These are phyloP conservation scores for Bryoerythrophyllum caledonicum DNA, from an alignment of 225 moss, liverwort and hornwort species.

Conservation along the genomic window DNA sequence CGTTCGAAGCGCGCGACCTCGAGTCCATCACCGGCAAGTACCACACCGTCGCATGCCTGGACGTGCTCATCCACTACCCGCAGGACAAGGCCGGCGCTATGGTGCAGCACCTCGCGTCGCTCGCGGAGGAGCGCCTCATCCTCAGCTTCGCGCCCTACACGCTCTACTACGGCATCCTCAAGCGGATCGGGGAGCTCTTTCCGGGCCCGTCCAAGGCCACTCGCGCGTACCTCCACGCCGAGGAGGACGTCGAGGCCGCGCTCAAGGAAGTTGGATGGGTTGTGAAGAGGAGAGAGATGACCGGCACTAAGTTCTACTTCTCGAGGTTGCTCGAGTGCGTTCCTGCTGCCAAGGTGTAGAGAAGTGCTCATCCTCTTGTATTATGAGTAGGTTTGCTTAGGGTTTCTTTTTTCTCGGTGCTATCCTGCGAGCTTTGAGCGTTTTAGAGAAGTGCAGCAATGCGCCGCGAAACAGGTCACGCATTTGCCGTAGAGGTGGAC, in stretches of 20 bases:
- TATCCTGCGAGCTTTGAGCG: too few relatives aligned
- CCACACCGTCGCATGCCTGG: conserved; percentile 86
- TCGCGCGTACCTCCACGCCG: conserved; percentile 90
- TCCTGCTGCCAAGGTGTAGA: conserved; percentile 45
- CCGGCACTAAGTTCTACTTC: conserved; percentile 91
- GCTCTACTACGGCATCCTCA: conserved; percentile 74
- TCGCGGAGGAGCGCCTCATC: conserved; percentile 77
- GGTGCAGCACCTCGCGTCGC: conserved; percentile 91
- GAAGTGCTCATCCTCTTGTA: not conserved
- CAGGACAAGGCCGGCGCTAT: conserved; percentile 86
- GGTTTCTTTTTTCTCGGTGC: too few relatives aligned
- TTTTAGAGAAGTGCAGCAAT: conserved; percentile 10
- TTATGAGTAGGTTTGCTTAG: not conserved
- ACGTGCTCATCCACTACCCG: conserved; percentile 94
- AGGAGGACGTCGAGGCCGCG: conserved; percentile 85
- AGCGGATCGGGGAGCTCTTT: conserved; percentile 89
- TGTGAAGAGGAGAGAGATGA: conserved; percentile 81
- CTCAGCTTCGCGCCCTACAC: conserved; percentile 96
- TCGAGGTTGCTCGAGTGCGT: conserved; percentile 89
- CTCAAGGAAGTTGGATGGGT: conserved; percentile 79
- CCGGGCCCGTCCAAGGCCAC: conserved; percentile 98
- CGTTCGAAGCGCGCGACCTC: conserved; percentile 82
- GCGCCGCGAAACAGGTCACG: too few relatives aligned
- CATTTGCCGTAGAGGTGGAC: not conserved
- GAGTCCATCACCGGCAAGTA: conserved; percentile 89